Evolutionary conservation across 257 asterid species (phyloP), one percentile per base, ranked within the genome.

Genomic region (Fraxinus anomala): DNA sequence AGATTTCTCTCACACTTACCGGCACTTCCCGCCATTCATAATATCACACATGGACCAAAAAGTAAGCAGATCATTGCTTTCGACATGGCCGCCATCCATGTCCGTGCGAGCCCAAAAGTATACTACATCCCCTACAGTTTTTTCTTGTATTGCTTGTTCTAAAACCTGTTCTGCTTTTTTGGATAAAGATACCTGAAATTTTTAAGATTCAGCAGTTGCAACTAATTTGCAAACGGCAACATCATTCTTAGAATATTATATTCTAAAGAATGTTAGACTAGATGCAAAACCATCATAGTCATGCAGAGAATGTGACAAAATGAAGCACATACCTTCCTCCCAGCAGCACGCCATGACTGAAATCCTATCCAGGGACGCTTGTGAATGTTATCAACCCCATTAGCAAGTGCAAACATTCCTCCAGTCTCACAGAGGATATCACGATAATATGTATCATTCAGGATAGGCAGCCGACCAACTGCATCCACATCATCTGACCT

Each of bases 351-450:
- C 99, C 99, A 96, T 77, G 99, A 96, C 90, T 96, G 99, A 89
- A 96, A 96, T 85, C 99, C 99, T 72, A 96, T 89, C 99, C 99
- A 96, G 73, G 99, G 98, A 73, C 94, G 88, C 87, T 89, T 93
- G 85, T 96, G 99, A 79, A 96, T 89, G 80, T 93, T 88, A 79
- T 96, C 99, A 65, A 96, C 82, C 74, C 87, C 86, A 77, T 89
- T 89, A 78, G 98, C 98, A 84, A 96, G 82, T 40, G 99, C 86
- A 85, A 96, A 93, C 94, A 96, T 91, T 87, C 97, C 99, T 81
- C 99, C 97, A 74, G 87, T 86, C 84, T 93, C 99, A 87, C 99
- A 93, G 79, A 96, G 97, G 79, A 93, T 83, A 82, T 93, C 83
- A 16, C 95, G 90, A 76, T 89, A 87, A 80, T 91, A 89, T 59